Conservation (phyloP, 192 early-diverging fungal species). For the Coemansia sp. region DNA sequence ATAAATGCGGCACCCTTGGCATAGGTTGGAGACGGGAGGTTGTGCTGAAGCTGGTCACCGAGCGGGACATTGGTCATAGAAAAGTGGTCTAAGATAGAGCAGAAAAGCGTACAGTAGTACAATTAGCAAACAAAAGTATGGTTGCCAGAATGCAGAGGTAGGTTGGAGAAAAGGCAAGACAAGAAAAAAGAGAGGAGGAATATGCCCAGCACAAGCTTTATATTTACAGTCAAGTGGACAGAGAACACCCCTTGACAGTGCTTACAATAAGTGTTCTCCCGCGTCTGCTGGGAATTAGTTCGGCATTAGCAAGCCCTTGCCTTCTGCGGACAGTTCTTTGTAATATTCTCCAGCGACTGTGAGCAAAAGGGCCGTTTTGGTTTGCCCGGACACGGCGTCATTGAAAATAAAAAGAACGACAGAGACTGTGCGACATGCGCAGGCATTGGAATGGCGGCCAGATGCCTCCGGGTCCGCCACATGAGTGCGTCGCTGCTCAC, state of each 20-base stretch:
- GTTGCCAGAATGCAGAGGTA: background rate
- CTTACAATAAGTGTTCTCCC: background rate
- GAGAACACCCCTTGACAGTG: background rate
- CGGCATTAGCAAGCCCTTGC: background rate
- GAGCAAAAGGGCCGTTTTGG: background rate
- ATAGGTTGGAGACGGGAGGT: slow-evolving; percentile 1
- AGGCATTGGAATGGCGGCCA: background rate
- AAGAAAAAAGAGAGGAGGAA: background rate
- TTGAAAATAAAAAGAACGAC: background rate
- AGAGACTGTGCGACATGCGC: background rate
- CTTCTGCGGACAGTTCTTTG: background rate
- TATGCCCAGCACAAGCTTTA: background rate
- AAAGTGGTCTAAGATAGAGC: background rate
- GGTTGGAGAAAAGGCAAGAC: background rate
- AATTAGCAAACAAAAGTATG: background rate
- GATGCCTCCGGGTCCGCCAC: background rate
- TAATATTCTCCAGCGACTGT: background rate
- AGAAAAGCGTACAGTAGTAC: background rate
- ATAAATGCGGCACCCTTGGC: background rate
- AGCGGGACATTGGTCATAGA: slow-evolving; percentile 11
- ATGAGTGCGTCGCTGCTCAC: background rate
- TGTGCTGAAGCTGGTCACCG: slow-evolving; percentile 13
- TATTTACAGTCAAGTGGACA: background rate
- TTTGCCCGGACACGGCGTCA: background rate
- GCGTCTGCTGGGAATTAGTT: background rate